phyloP scores from a whole-genome alignment of 106 monocot genomes.

The Allium cepa region DNA sequence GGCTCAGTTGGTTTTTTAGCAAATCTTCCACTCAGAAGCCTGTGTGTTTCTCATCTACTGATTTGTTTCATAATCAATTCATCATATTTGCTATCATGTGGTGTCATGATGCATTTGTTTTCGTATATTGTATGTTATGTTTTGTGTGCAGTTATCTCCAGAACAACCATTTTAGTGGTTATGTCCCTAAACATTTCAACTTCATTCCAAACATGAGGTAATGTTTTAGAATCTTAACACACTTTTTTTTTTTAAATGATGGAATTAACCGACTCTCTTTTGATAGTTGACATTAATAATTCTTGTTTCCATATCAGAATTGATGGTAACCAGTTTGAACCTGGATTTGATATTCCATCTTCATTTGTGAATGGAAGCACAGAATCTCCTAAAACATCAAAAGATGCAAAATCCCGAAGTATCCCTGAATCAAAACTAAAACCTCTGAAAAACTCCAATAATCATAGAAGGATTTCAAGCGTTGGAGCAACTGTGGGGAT shows the following conservation, averaged over 20 bases:
- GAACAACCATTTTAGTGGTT: conserved; percentile 76
- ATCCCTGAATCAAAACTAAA: conserved; percentile 5
- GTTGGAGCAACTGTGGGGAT: conserved; percentile 5
- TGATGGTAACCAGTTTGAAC: conserved; percentile 46
- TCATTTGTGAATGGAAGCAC: not conserved
- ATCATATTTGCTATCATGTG: no score
- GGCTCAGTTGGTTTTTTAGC: conserved; percentile 57
- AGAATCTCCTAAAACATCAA: conserved; percentile 16
- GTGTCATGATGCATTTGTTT: not conserved
- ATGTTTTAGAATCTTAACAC: not conserved
- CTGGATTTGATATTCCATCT: conserved; percentile 13
- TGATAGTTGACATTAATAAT: no score
- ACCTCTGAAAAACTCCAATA: not conserved
- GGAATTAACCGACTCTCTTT: no score
- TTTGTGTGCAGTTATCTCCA: conserved; percentile 38
- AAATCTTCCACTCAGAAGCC: conserved; percentile 39
- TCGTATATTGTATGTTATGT: not conserved
- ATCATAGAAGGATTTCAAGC: conserved; percentile 4
- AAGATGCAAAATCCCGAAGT: conserved; percentile 18
- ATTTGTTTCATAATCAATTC: not conserved
- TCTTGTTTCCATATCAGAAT: conserved; percentile 26
- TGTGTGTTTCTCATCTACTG: conserved; percentile 34
- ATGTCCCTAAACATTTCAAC: conserved; percentile 47
- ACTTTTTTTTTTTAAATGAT: no score
- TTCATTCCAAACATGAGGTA: conserved; percentile 47